phyloP scores from a whole-genome alignment of 768 basidiomycete genomes.

The Clitopilus hobsonii region DNA sequence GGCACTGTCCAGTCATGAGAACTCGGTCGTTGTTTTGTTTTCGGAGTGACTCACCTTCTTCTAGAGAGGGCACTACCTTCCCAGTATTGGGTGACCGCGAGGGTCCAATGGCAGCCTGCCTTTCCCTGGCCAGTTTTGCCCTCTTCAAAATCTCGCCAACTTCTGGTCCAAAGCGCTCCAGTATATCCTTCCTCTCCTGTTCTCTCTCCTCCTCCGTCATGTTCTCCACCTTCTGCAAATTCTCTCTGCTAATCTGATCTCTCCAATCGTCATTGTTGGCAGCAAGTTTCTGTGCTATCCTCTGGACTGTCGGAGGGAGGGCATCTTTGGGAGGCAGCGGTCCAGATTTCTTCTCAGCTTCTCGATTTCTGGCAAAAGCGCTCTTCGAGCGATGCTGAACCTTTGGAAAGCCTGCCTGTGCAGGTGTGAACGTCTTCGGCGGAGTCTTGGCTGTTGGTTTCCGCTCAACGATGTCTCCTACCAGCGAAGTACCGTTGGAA shows the following conservation, averaged over 20 bases:
- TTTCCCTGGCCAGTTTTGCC: constrained; percentile 44
- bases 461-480: constrained; percentile 49
- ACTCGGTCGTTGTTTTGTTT: neutral
- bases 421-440: constrained; percentile 21
- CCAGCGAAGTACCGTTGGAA: constrained; percentile 15
- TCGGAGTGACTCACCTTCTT: constrained; percentile 12
- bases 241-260: constrained; percentile 60
- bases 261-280: constrained; percentile 37
- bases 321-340: constrained; percentile 24
- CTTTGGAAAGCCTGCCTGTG: constrained; percentile 53
- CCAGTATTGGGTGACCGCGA: neutral
- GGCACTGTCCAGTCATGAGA: constrained; percentile 5
- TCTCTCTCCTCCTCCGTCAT: constrained; percentile 75
- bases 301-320: constrained; percentile 11
- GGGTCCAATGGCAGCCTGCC: constrained; percentile 10
- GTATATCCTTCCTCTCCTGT: constrained; percentile 57
- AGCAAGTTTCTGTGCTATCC: neutral
- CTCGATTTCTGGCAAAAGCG: constrained; percentile 49
- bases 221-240: constrained; percentile 49
- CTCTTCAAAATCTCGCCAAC: constrained; percentile 58
- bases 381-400: constrained; percentile 65
- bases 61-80: constrained; percentile 2
- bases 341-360: constrained; percentile 25
- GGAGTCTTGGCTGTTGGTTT: constrained; percentile 23
- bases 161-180: constrained; percentile 68